A percentile compares a stretch with the other conserved stretches of the same genome.
Evolutionary conservation across 306 rosid genomes (phyloP).

Genomic region (Medicago ruthenica): DNA sequence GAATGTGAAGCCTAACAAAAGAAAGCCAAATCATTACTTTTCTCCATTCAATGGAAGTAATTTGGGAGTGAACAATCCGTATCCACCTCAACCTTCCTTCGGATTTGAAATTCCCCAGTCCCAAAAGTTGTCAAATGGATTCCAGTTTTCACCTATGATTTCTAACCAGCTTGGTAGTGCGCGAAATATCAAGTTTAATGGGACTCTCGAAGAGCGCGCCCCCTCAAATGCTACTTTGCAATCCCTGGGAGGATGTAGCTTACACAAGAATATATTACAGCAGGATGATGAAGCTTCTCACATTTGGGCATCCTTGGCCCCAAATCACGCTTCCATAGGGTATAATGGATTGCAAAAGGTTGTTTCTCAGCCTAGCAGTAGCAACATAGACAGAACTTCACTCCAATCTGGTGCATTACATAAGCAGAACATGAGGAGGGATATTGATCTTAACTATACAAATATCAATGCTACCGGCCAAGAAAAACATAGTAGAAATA

Average conservation of each 20-base stretch:
- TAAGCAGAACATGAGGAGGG: constrained; percentile 58
- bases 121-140: constrained; percentile 61
- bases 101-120: constrained; percentile 60
- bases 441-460: constrained; percentile 54
- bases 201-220: constrained; percentile 53
- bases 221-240: constrained; percentile 57
- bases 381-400: constrained; percentile 51
- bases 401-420: constrained; percentile 52
- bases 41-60: constrained; percentile 53
- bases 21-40: constrained; percentile 57
- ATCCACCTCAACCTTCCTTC: constrained; percentile 53
- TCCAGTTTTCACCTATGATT: constrained; percentile 60
- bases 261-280: constrained; percentile 57
- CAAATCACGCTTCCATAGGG: constrained; percentile 54
- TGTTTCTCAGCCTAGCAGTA: constrained; percentile 58
- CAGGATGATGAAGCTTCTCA: constrained; percentile 66
- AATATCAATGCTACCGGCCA: constrained; percentile 56
- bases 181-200: constrained; percentile 59
- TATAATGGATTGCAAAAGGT: constrained; percentile 57
- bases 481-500: constrained; percentile 61
- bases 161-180: constrained; percentile 59
- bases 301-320: constrained; percentile 63
- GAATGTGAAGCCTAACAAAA: constrained; percentile 58
- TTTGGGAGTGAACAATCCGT: constrained; percentile 46
- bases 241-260: constrained; percentile 63